Evolutionary conservation across 1,139 yeast genomes (phyloP), one percentile per base, ranked within the genome.

Genomic region (Saccharomycopsis crataegensis): DNA sequence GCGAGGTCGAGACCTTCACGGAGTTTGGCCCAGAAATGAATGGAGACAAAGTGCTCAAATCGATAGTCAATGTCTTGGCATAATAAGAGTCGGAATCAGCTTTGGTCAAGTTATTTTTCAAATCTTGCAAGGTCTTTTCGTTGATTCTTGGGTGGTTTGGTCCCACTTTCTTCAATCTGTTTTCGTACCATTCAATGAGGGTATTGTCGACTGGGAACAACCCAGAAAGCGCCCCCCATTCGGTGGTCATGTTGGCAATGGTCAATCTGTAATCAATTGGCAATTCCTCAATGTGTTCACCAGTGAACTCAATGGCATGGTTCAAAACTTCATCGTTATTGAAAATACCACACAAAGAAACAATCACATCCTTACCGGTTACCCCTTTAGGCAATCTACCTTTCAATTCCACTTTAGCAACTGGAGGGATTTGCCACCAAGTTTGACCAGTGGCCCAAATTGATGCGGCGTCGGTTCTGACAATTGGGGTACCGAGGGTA

Each of bases 391-490:
- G 96, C 57, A 93, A 78, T 60, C 79, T 70, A 46, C 97, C 97
- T 60, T 78, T 76, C 56, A 93, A 77, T 68, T 88, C 96, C 11
- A 93, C 98, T 65, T 83, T 83, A 44, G 99, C 99, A 28, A 93
- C 98, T 1, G 99, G 99, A 4, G 99, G 99, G 57, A 93, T 88
- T 79, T 94, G 99, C 99, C 99, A 93, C 99, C 99, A 93, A 3
- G 99, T 94, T 72, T 89, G 96, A 46, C 98, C 98, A 0, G 99
- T 93, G 14, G 99, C 98, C 99, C 99, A 93, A 61, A 94, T 93
- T 6, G 97, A 83, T 1, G 99, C 99, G 22, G 98, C 99, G 69
- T 93, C 99, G 0, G 99, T 94, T 69, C 99, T 80, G 55, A 93
- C 99, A 57, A 93, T 86, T 3, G 99, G 98, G 1, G 99, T 94